These are phyloP conservation scores for Ganoderma sp. DNA, from an alignment of 1,284 basidiomycete genomes.

Conservation along the genomic window DNA sequence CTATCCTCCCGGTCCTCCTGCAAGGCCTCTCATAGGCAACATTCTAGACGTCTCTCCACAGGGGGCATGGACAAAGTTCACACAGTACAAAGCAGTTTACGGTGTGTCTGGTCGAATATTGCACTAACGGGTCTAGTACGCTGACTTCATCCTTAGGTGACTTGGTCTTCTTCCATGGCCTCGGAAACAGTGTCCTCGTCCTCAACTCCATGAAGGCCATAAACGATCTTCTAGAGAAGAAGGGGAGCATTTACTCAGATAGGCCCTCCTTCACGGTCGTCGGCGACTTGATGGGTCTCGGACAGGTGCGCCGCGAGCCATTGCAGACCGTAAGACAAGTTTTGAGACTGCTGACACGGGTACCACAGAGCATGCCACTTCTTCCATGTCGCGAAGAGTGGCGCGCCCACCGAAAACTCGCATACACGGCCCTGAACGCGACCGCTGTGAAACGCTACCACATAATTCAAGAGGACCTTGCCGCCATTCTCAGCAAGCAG, in stretches of 20 bases:
- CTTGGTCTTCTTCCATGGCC: slow-evolving; percentile 28
- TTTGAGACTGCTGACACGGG: neutral
- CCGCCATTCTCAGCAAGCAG: slow-evolving; percentile 27
- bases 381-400: slow-evolving; percentile 34
- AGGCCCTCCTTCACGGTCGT: slow-evolving; percentile 44
- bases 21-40: slow-evolving; percentile 23
- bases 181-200: slow-evolving; percentile 37
- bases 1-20: slow-evolving; percentile 27
- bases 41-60: slow-evolving; percentile 20
- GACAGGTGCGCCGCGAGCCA: slow-evolving; percentile 31
- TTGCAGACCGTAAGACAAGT: neutral
- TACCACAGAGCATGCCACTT: slow-evolving; percentile 28
- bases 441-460: slow-evolving; percentile 39
- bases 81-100: slow-evolving; percentile 17
- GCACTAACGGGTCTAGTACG: too few species aligned
- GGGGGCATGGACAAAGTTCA: slow-evolving; percentile 19
- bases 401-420: slow-evolving; percentile 38
- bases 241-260: slow-evolving; percentile 43
- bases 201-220: slow-evolving; percentile 43
- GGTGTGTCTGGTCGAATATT: slow-evolving; percentile 3
- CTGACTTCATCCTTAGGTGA: slow-evolving; percentile 19
- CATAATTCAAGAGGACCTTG: slow-evolving; percentile 36
- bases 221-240: slow-evolving; percentile 43
- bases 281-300: slow-evolving; percentile 44
- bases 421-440: slow-evolving; percentile 36